Conservation (phyloP, 345 rosid genomes). For the Corchorus capsularis region DNA sequence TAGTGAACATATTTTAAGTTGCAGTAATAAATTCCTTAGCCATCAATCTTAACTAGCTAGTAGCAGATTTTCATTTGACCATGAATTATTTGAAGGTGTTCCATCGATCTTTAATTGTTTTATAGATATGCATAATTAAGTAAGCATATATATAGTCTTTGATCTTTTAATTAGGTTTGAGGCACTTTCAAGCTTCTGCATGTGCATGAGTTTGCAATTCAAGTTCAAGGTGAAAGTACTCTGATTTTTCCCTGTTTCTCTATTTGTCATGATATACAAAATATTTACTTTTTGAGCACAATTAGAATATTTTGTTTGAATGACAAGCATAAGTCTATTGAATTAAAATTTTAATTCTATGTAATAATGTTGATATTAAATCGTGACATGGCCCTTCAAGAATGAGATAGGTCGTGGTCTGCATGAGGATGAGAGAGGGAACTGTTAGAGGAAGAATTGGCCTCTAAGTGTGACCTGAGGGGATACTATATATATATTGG, state of each 20-base stretch:
- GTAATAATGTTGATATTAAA: too few species aligned
- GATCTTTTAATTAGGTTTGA: neutral
- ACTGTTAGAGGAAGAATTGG: too few species aligned
- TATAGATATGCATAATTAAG: neutral
- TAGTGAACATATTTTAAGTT: neutral
- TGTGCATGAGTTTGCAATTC: neutral
- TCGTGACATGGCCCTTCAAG: too few species aligned
- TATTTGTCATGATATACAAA: neutral
- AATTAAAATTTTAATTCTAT: too few species aligned
- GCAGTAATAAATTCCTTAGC: conserved; percentile 3
- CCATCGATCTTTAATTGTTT: neutral
- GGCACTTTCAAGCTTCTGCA: neutral
- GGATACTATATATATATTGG: too few species aligned
- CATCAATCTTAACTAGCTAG: neutral
- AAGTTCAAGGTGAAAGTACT: neutral
- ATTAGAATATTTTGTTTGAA: too few species aligned
- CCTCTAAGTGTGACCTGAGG: too few species aligned
- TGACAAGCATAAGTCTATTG: too few species aligned
- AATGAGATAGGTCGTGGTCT: too few species aligned
- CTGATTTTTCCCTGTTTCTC: neutral
- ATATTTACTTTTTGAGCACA: too few species aligned
- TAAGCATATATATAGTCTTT: too few species aligned
- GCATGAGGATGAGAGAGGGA: too few species aligned
- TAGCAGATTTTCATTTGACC: neutral
- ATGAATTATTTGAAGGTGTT: neutral